A percentile compares a stretch with the other conserved stretches of the same genome.
Evolutionary conservation across 768 basidiomycete species (phyloP).

Genomic region (Cytidiella melzeri): DNA sequence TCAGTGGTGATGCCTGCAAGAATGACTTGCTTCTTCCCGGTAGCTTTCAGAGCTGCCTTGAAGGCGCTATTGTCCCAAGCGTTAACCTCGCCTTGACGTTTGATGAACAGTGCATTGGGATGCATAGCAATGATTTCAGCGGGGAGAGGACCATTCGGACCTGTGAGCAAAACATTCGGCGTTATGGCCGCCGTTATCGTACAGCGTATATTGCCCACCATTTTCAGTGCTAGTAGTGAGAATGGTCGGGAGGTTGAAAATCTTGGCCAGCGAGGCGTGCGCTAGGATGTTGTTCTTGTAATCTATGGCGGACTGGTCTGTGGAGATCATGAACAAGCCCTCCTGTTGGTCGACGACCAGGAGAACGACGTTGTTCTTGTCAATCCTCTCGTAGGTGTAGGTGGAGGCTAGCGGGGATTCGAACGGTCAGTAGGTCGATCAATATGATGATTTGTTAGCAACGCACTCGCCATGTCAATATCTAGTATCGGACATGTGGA

Average conservation of each 20-base stretch:
- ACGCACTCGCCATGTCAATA: background rate
- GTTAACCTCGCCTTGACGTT: conserved; percentile 43
- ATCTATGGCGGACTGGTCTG: conserved; percentile 33
- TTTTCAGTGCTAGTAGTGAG: conserved; percentile 40
- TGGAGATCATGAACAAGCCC: conserved; percentile 40
- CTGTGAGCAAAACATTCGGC: conserved; percentile 16
- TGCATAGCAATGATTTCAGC: conserved; percentile 40
- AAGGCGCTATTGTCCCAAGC: conserved; percentile 49
- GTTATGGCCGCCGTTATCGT: background rate
- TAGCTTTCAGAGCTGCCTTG: conserved; percentile 38
- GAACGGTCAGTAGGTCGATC: background rate
- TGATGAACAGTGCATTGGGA: conserved; percentile 38
- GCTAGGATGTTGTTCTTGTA: conserved; percentile 41
- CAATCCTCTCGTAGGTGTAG: conserved; percentile 33
- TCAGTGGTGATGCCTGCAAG: conserved; percentile 46
- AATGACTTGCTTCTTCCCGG: conserved; percentile 45
- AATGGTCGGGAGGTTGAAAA: conserved; percentile 39
- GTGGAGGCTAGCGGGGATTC: background rate
- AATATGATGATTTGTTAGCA: background rate
- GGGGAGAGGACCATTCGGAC: conserved; percentile 44
- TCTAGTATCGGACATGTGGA: too few species aligned
- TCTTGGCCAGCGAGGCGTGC: conserved; percentile 38
- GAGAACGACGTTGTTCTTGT: conserved; percentile 38
- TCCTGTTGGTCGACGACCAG: conserved; percentile 45
- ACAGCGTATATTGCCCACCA: too few species aligned